Percentiles rank a stretch among this genome's conserved stretches.
These are phyloP conservation scores for Metschnikowia bowlesiae DNA, from an alignment of 805 yeast species.

Conservation along the genomic window DNA sequence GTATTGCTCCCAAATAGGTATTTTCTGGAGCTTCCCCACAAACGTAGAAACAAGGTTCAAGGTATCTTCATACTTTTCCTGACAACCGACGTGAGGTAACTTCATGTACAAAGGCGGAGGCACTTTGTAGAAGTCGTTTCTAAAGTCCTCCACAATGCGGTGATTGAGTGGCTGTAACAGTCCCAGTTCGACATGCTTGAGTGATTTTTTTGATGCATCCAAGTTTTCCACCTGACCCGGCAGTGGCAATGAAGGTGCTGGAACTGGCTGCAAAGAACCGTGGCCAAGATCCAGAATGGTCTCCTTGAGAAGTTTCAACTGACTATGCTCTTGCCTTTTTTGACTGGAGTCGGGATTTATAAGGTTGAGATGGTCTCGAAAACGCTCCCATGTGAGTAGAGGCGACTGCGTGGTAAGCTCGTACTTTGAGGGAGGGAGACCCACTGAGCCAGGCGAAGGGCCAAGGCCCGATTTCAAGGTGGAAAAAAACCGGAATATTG, in stretches of 20 bases:
- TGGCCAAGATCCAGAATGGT: background rate
- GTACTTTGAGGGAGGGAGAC: background rate
- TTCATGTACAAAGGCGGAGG: background rate
- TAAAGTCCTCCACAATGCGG: background rate
- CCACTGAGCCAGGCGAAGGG: background rate
- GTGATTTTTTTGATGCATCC: background rate
- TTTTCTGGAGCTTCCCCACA: background rate
- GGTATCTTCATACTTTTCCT: background rate
- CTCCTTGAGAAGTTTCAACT: background rate
- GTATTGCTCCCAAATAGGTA: background rate
- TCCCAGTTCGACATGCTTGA: background rate
- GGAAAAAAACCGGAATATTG: background rate
- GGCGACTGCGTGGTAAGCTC: background rate
- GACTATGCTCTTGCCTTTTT: background rate
- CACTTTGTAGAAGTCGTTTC: background rate
- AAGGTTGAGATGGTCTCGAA: background rate
- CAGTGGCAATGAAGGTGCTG: background rate
- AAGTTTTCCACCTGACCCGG: background rate
- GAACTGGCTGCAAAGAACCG: background rate
- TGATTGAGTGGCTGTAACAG: background rate
- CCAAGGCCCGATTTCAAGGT: conserved; percentile 1
- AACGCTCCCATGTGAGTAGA: conserved; percentile 1
- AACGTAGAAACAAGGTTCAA: background rate
- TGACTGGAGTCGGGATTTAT: background rate
- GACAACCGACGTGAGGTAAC: background rate